Base-by-base conservation (phyloP, 495 filamentous ascomycete species). In the Penicillium nucicola region DNA sequence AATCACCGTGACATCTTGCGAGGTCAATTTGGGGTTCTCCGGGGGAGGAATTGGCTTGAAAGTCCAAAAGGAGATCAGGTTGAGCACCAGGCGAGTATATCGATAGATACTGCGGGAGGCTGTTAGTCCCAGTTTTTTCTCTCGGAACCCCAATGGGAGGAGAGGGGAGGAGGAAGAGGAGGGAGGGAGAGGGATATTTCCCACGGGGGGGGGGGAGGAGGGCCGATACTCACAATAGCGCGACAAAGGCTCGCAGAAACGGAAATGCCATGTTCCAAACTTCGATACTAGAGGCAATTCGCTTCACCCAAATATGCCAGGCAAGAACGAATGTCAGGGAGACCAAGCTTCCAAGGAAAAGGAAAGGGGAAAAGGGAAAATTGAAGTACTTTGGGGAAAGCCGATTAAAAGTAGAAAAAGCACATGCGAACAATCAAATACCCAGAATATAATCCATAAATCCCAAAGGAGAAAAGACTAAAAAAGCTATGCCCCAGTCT, bases 1-100 rank as follows among this genome's bases (percentile, higher is more conserved):
- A 55, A 90, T 85, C 33, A 89, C 82, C 18, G 86, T 86, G 51
- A 89, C 84, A 80, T 90, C 83, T 60, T 85, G 67, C 0, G 78
- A 72, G n/a, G 77, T 82, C 60, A 85, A 75, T 54, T 74, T 79
- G 10, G 86, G 85, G 28, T 82, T 78, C 19, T 82, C 75, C 11
- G 81, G 82, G 31, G 81, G 76, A 12, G 75, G 79, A 31, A 83
- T 80, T 25, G 86, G 83, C 55, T 76, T 80, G 58, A 85, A 84
- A 14, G 73, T 72, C 75, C 81, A 84, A 55, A 87, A 84, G 17
- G 82, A 82, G 52, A 81, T 60, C 45, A 82, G 71, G 60, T 88
- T 87, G 45, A 86, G 76, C 55, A 87, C 72, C 45, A 86, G 68
- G 42, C 86, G 82, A 30, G 84, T 45, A 66, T 89, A 88, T 49